Conservation (phyloP, 1,284 basidiomycete genomes). For the Austropuccinia psidii region DNA sequence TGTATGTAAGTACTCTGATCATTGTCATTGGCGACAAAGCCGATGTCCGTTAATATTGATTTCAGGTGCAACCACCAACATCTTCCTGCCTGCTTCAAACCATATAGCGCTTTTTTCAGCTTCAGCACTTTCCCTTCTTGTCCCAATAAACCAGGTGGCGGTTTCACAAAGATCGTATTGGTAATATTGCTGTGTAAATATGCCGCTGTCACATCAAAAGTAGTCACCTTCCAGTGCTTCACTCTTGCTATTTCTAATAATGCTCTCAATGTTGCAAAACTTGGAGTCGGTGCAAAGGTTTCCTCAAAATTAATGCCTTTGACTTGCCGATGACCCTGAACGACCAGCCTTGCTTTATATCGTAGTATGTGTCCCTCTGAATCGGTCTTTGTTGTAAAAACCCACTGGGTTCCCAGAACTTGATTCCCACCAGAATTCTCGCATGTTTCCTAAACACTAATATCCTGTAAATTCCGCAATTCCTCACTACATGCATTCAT, state of each 20-base stretch:
- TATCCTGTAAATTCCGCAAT: neutral
- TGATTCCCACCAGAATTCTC: neutral
- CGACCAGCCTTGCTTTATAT: neutral
- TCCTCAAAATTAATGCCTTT: neutral
- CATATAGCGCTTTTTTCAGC: neutral
- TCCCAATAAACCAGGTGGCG: neutral
- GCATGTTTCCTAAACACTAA: neutral
- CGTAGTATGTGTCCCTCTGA: neutral
- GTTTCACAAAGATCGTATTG: neutral
- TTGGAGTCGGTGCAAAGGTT: constrained; percentile 1
- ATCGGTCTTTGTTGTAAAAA: neutral
- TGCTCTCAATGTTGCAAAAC: neutral
- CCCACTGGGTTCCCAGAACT: neutral
- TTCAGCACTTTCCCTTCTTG: neutral
- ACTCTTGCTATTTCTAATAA: neutral
- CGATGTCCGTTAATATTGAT: neutral
- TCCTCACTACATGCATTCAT: neutral
- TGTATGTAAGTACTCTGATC: neutral
- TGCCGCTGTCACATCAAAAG: constrained; percentile 21
- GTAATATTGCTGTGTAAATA: constrained; percentile 17
- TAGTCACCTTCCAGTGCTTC: neutral
- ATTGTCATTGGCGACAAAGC: neutral
- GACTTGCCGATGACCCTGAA: neutral
- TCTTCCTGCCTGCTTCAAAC: neutral
- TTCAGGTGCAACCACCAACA: constrained; percentile 5